phyloP scores from a whole-genome alignment of 371 early-diverging fungal genomes.

The Basidiobolus heterosporus region DNA sequence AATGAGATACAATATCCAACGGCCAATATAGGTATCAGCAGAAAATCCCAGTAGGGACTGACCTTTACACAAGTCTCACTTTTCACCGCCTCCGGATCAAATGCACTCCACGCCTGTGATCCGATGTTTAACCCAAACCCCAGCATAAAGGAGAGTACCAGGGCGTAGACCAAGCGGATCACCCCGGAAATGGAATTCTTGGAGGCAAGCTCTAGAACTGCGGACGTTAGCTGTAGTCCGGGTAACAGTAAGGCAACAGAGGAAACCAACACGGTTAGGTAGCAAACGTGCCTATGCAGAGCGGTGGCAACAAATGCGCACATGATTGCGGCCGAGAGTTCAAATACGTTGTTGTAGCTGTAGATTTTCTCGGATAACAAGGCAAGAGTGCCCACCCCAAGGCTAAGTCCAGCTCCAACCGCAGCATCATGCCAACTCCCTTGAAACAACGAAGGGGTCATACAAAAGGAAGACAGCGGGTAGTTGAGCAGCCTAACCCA shows the following conservation, averaged over 20 bases:
- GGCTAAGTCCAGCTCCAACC: slow-evolving; percentile 22
- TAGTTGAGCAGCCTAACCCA: too few species aligned
- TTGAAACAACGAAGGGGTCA: too few species aligned
- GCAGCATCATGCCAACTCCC: neutral
- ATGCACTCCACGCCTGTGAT: slow-evolving; percentile 17
- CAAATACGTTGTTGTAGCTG: slow-evolving; percentile 31
- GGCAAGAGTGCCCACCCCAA: slow-evolving; percentile 20
- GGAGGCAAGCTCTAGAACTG: slow-evolving; percentile 49
- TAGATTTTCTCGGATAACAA: slow-evolving; percentile 21
- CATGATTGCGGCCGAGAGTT: slow-evolving; percentile 30
- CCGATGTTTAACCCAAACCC: slow-evolving; percentile 47
- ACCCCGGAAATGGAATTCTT: slow-evolving; percentile 54
- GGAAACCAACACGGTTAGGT: slow-evolving; percentile 25
- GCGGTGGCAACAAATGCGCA: slow-evolving; percentile 27
- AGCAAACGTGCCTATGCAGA: slow-evolving; percentile 22
- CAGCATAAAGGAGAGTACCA: slow-evolving; percentile 41
- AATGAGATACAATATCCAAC: too few species aligned
- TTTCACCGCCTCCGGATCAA: neutral
- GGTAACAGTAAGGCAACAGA: slow-evolving; percentile 33
- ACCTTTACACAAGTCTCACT: too few species aligned
- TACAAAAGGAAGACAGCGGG: too few species aligned
- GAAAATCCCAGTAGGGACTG: slow-evolving; percentile 11
- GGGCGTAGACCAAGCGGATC: slow-evolving; percentile 39
- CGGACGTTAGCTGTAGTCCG: slow-evolving; percentile 35
- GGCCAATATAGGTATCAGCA: slow-evolving; percentile 11